These are phyloP conservation scores for Funneliformis mosseae DNA, from an alignment of 192 early-diverging fungal genomes.

Conservation along the genomic window DNA sequence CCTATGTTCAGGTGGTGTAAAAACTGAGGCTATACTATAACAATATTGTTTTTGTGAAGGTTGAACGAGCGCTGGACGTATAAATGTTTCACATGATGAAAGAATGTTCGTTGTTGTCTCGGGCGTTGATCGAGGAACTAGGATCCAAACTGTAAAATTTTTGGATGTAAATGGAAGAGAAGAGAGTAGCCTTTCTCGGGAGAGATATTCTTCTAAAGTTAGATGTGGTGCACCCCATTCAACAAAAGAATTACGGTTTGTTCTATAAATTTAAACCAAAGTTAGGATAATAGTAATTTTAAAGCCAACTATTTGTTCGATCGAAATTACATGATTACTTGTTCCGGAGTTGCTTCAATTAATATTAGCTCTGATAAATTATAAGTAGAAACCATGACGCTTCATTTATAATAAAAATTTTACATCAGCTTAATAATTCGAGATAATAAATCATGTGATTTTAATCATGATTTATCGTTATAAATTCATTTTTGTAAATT, in stretches of 20 bases:
- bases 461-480: too few relatives aligned
- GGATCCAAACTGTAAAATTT: slow-evolving; percentile 20
- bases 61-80: slow-evolving; percentile 3
- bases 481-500: background rate
- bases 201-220: slow-evolving; percentile 21
- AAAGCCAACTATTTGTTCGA: background rate
- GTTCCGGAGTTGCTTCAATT: slow-evolving; percentile 23
- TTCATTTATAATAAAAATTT: background rate
- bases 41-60: background rate
- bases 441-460: too few relatives aligned
- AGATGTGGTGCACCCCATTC: slow-evolving; percentile 10
- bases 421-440: too few relatives aligned
- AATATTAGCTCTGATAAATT: background rate
- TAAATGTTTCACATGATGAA: slow-evolving; percentile 10
- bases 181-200: background rate
- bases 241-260: slow-evolving; percentile 12
- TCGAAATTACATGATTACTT: background rate
- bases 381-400: background rate
- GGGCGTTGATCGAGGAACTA: background rate
- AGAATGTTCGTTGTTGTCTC: background rate
- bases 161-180: background rate
- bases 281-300: background rate
- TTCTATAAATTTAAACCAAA: background rate
- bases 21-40: slow-evolving; percentile 31
- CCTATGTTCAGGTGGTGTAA: slow-evolving; percentile 4